Evolutionary conservation across 2,329 filamentous ascomycete species (phyloP).

Genomic region (Fusarium chlamydosporum): DNA sequence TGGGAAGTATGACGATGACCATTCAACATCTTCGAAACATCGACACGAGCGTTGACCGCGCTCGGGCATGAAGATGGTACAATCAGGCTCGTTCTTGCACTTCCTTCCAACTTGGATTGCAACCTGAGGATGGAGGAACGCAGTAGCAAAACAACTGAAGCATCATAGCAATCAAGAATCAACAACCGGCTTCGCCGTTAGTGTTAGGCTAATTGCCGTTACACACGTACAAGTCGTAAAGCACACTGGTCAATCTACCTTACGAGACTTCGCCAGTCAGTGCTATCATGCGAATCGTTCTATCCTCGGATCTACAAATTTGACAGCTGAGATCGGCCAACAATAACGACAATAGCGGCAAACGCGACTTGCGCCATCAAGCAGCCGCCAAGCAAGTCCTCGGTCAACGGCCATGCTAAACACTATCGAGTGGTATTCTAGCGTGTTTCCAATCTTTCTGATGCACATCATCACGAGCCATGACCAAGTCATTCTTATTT

Average conservation of each 20-base stretch:
- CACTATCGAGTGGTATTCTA: slow-evolving; percentile 17
- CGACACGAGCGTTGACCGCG: slow-evolving; percentile 15
- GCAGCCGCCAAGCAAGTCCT: not conserved
- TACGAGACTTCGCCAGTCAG: not conserved
- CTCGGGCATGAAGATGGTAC: slow-evolving; percentile 16
- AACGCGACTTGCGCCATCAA: not conserved
- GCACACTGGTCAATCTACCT: not conserved
- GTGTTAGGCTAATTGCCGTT: not conserved
- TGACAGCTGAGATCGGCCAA: slow-evolving; percentile 13
- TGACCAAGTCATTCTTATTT: slow-evolving; percentile 26
- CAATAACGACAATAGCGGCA: not conserved
- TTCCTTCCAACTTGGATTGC: slow-evolving; percentile 6
- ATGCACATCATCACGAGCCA: slow-evolving; percentile 40
- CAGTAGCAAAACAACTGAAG: slow-evolving; percentile 11
- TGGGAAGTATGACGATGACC: slow-evolving; percentile 16
- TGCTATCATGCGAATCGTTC: not conserved
- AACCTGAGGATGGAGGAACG: slow-evolving; percentile 4
- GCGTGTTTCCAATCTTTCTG: slow-evolving; percentile 34
- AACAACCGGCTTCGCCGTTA: not conserved
- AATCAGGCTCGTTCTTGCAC: slow-evolving; percentile 8
- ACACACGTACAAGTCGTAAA: not conserved
- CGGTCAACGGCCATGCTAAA: not conserved
- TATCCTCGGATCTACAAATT: not conserved
- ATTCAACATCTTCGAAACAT: slow-evolving; percentile 16
- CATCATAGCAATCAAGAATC: not conserved